Conservation (phyloP, 257 asterid species). For the Linaria vulgaris region DNA sequence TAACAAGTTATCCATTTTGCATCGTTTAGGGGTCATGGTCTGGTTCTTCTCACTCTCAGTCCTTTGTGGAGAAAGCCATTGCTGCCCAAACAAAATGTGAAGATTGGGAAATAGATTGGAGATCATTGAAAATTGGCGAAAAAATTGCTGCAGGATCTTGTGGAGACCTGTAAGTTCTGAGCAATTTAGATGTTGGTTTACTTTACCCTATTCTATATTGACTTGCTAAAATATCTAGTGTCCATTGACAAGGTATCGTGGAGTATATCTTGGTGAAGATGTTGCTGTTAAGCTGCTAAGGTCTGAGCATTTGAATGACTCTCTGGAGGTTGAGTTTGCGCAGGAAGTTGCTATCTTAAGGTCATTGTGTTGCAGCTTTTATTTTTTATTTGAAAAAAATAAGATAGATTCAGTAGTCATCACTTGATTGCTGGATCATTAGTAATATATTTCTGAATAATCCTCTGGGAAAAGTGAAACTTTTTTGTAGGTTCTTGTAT, state of each 20-base stretch:
- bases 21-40: constrained; percentile 71
- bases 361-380: constrained; percentile 29
- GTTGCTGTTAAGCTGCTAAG: constrained; percentile 85
- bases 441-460: no score
- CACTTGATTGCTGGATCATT: no score
- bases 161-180: constrained; percentile 71
- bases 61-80: constrained; percentile 44
- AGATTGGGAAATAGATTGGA: constrained; percentile 79
- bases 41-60: constrained; percentile 49
- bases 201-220: constrained; percentile 3
- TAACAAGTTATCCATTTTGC: constrained; percentile 25
- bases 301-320: constrained; percentile 73
- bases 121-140: constrained; percentile 72
- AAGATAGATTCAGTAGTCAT: no score
- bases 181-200: constrained; percentile 13
- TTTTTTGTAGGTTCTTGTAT: no score
- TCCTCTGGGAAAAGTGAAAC: no score
- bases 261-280: constrained; percentile 64
- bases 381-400: background rate
- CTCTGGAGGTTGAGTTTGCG: constrained; percentile 66
- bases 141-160: constrained; percentile 88
- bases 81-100: constrained; percentile 38
- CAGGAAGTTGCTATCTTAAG: constrained; percentile 82
- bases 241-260: constrained; percentile 64
- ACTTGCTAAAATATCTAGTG: constrained; percentile 23